Percentiles rank a stretch among this genome's conserved stretches.
Conservation (phyloP, 768 basidiomycete species). For the Amanita phalloides region DNA sequence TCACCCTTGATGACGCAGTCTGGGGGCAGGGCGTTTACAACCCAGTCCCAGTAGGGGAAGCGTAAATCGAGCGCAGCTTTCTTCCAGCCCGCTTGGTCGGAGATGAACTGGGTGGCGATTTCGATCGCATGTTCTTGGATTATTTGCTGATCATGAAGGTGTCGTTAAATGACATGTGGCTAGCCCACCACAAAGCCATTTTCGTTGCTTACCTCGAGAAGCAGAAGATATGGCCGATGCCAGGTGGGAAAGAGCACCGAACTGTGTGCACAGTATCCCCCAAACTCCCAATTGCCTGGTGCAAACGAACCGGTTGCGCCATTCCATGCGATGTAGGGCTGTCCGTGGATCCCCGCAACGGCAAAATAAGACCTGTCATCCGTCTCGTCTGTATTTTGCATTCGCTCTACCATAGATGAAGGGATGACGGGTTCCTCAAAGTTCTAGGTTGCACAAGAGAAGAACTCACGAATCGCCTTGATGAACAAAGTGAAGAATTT, state of each 20-base stretch:
- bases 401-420: neutral
- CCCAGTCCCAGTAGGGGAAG: slow-evolving; percentile 45
- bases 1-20: slow-evolving; percentile 20
- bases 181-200: neutral
- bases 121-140: slow-evolving; percentile 27
- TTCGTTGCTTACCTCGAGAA: slow-evolving; percentile 32
- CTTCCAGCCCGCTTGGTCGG: slow-evolving; percentile 18
- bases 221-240: slow-evolving; percentile 41
- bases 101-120: slow-evolving; percentile 30
- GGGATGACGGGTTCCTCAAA: neutral
- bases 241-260: slow-evolving; percentile 36
- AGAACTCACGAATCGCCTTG: neutral
- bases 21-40: slow-evolving; percentile 25
- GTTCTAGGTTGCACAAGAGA: neutral
- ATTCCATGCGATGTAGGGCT: slow-evolving; percentile 35
- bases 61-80: slow-evolving; percentile 25
- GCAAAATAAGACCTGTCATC: slow-evolving; percentile 28
- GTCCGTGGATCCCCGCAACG: slow-evolving; percentile 42
- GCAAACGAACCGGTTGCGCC: slow-evolving; percentile 20
- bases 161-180: neutral
- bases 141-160: slow-evolving; percentile 27
- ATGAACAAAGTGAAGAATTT: slow-evolving; percentile 4
- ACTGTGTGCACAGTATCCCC: slow-evolving; percentile 46
- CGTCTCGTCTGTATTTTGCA: neutral
- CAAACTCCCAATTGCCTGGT: slow-evolving; percentile 13